Evolutionary conservation across 768 basidiomycete species (phyloP).

Genomic region (Suillus subaureus): DNA sequence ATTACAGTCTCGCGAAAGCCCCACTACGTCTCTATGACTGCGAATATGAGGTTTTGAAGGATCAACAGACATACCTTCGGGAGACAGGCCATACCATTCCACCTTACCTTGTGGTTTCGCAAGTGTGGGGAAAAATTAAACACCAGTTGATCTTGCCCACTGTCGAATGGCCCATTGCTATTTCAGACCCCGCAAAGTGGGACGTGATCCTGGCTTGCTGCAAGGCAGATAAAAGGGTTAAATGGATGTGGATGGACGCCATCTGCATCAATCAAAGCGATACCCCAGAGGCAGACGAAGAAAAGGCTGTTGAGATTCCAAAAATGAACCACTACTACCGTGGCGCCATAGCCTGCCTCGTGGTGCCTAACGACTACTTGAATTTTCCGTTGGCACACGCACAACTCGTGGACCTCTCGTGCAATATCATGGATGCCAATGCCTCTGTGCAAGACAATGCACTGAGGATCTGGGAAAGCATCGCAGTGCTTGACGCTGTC

Average conservation of each 20-base stretch:
- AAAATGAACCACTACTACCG: neutral
- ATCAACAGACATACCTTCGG: neutral
- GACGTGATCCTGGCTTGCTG: neutral
- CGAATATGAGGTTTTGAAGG: neutral
- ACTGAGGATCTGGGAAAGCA: neutral
- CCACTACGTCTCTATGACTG: constrained; percentile 1
- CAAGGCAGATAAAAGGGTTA: neutral
- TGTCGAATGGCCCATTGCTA: neutral
- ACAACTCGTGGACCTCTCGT: neutral
- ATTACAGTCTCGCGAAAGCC: neutral
- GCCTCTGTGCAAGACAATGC: neutral
- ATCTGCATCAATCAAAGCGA: neutral
- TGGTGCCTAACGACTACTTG: neutral
- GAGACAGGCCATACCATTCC: neutral
- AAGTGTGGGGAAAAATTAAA: neutral
- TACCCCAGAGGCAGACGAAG: neutral
- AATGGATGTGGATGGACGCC: neutral
- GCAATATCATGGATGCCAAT: neutral
- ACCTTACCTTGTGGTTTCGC: neutral
- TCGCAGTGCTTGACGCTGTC: neutral
- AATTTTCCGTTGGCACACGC: neutral
- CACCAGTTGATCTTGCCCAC: neutral
- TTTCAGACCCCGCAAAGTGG: neutral
- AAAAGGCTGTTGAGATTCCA: neutral
- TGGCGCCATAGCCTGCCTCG: neutral